Conservation (phyloP, 495 filamentous ascomycete genomes). For the Xylaria palmicola region DNA sequence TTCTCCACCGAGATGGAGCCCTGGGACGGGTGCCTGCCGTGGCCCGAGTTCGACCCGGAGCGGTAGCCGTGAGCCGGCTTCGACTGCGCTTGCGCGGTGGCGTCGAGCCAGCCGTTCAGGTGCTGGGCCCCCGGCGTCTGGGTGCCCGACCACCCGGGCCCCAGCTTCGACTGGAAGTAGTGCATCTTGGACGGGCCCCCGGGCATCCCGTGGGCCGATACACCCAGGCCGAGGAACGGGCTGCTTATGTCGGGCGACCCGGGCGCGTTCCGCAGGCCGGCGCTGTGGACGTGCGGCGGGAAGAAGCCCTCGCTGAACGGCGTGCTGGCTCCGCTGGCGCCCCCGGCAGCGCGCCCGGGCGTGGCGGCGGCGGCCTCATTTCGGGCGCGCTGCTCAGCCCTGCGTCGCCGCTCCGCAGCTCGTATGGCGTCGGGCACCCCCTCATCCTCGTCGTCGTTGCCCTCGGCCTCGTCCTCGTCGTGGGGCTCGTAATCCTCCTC, state of each 20-base stretch:
- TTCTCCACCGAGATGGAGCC: slow-evolving; percentile 45
- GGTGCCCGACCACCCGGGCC: slow-evolving; percentile 74
- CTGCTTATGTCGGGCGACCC: slow-evolving; percentile 53
- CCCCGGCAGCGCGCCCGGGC: neutral
- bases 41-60: slow-evolving; percentile 16
- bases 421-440: slow-evolving; percentile 40
- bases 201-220: slow-evolving; percentile 61
- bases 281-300: slow-evolving; percentile 38
- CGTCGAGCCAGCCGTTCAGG: slow-evolving; percentile 41
- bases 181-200: slow-evolving; percentile 85
- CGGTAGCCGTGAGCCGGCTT: neutral
- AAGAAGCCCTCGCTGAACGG: slow-evolving; percentile 26
- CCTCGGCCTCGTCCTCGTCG: slow-evolving; percentile 42
- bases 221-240: slow-evolving; percentile 65
- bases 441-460: slow-evolving; percentile 30
- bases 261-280: slow-evolving; percentile 27
- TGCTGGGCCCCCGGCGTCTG: slow-evolving; percentile 74
- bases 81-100: neutral
- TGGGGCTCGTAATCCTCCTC: slow-evolving; percentile 68
- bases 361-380: slow-evolving; percentile 20
- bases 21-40: slow-evolving; percentile 44
- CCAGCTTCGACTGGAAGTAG: slow-evolving; percentile 86
- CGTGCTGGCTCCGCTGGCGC: slow-evolving; percentile 16
- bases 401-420: slow-evolving; percentile 44
- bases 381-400: slow-evolving; percentile 34